Conservation (phyloP, 352 stramenopile species). For the Globisporangium nagaii region DNA sequence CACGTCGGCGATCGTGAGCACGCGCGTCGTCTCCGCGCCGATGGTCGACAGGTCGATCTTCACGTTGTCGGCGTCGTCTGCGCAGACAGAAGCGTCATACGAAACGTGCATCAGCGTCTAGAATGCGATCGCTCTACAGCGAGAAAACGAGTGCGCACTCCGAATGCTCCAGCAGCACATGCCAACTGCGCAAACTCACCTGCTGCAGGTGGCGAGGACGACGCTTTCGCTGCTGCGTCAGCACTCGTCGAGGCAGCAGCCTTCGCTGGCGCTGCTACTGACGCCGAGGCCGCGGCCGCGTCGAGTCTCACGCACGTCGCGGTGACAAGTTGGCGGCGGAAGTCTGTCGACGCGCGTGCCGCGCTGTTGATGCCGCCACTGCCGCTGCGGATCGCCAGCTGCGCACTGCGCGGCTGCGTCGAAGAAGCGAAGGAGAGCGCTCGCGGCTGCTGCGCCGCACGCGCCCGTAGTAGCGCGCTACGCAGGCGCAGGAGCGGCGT, state of each 20-base stretch:
- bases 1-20: conserved; percentile 72
- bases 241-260: background rate
- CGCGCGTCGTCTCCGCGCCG: conserved; percentile 54
- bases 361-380: background rate
- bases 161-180: too few species aligned
- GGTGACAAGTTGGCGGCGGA: conserved; percentile 1
- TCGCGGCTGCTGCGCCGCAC: background rate
- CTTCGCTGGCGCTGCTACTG: background rate
- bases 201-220: background rate
- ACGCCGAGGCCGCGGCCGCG: background rate
- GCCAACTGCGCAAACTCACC: too few species aligned
- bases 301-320: background rate
- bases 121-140: background rate
- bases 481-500: conserved; percentile 6
- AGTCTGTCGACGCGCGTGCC: background rate
- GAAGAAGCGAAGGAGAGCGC: background rate
- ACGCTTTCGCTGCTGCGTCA: background rate
- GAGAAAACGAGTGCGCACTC: too few species aligned
- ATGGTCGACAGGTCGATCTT: conserved; percentile 48
- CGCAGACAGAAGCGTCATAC: background rate
- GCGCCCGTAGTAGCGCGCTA: background rate
- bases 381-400: background rate
- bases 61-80: conserved; percentile 20
- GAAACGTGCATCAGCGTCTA: background rate
- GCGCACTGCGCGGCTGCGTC: background rate